Percentiles rank a stretch among this genome's conserved stretches.
phyloP scores from a whole-genome alignment of 345 rosid genomes.

The Toxicodendron radicans region DNA sequence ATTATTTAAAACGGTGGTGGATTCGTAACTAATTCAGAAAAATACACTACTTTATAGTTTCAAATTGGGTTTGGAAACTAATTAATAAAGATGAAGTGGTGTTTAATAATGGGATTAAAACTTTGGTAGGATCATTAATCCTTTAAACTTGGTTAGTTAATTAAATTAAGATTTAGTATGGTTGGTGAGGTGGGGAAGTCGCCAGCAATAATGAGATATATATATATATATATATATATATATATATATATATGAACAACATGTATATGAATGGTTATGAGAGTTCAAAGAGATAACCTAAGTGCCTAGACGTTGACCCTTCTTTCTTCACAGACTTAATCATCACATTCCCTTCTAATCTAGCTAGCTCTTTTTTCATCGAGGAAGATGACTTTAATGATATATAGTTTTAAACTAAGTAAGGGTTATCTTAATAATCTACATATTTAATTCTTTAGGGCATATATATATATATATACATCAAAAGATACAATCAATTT shows the following conservation, averaged over 20 bases:
- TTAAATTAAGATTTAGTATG: constrained; percentile 22
- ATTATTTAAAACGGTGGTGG: constrained; percentile 29
- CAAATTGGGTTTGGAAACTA: not conserved
- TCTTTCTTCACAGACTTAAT: not conserved
- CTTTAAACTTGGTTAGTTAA: not conserved
- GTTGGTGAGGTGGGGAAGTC: constrained; percentile 33
- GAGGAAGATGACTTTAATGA: too few species aligned
- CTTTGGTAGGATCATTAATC: constrained; percentile 6
- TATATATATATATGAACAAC: too few species aligned
- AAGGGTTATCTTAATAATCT: too few species aligned
- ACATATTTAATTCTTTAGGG: too few species aligned
- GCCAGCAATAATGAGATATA: constrained; percentile 34
- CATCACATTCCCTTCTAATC: not conserved
- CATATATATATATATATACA: not conserved
- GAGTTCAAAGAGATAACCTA: constrained; percentile 12
- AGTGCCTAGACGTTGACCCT: constrained; percentile 19
- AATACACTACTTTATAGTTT: constrained; percentile 6
- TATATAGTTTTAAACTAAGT: too few species aligned
- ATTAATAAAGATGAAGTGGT: not conserved
- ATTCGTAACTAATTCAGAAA: constrained; percentile 32
- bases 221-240: too few species aligned
- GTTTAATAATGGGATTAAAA: not conserved
- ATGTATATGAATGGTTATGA: constrained; percentile 4
- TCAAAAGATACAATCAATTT: too few species aligned
- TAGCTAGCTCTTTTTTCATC: too few species aligned